A percentile compares a stretch with the other conserved stretches of the same genome.
Evolutionary conservation across 371 early-diverging fungal species (phyloP).

Genomic region (Enteropsectra breve): DNA sequence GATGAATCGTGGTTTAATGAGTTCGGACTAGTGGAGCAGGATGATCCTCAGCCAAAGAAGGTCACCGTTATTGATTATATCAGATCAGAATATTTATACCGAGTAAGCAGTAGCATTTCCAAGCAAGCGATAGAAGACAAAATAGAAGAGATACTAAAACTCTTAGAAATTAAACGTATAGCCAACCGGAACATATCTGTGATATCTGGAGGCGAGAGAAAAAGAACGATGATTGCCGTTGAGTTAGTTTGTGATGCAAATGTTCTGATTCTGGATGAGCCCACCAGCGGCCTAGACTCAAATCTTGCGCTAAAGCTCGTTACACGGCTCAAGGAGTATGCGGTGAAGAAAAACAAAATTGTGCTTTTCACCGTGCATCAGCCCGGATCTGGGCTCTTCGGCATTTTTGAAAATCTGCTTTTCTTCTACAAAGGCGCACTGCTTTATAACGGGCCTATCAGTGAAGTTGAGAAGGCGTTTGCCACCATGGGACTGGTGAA

Average conservation of each 20-base stretch:
- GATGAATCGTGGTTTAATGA: too few species aligned
- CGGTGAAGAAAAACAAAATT: conserved; percentile 68
- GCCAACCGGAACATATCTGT: too few species aligned
- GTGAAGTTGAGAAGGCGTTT: too few species aligned
- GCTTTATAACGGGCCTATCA: conserved; percentile 47
- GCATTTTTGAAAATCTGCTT: conserved; percentile 72
- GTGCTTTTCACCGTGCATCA: conserved; percentile 83
- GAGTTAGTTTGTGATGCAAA: conserved; percentile 56
- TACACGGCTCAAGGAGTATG: conserved; percentile 67
- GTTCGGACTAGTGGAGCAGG: too few species aligned
- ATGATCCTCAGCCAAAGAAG: too few species aligned
- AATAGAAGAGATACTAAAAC: too few species aligned
- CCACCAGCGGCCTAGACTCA: conserved; percentile 75
- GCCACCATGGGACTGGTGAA: too few species aligned
- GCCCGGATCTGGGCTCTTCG: conserved; percentile 76
- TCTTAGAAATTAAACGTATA: too few species aligned
- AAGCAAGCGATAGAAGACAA: too few species aligned
- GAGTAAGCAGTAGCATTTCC: too few species aligned
- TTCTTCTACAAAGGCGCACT: conserved; percentile 65
- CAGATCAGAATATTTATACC: too few species aligned
- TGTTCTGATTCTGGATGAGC: conserved; percentile 67
- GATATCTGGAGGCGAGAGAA: conserved; percentile 60
- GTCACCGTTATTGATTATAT: too few species aligned
- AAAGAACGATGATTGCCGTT: conserved; percentile 57
- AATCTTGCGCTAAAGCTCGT: conserved; percentile 79